These are phyloP conservation scores for Apophysomyces ossiformis DNA, from an alignment of 371 early-diverging fungal genomes.

Conservation along the genomic window DNA sequence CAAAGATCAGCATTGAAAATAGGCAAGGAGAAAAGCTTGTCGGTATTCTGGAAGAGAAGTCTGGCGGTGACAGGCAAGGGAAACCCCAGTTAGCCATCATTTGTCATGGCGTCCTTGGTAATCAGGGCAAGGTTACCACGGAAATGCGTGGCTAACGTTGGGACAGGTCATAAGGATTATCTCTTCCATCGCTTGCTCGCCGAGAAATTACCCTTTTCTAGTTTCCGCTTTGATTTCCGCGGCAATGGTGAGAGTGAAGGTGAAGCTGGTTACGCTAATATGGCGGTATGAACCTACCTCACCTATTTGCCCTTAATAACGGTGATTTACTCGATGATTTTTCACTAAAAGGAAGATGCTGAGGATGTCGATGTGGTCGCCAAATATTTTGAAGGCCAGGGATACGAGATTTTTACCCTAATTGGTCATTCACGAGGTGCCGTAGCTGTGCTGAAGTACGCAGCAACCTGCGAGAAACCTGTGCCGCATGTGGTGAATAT, in stretches of 20 bases:
- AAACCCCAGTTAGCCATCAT: constrained; percentile 20
- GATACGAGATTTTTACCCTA: constrained; percentile 54
- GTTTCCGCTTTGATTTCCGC: constrained; percentile 57
- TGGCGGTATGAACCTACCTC: constrained; percentile 23
- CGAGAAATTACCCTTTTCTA: constrained; percentile 45
- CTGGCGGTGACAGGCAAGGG: not conserved
- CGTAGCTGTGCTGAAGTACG: constrained; percentile 53
- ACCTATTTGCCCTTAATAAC: not conserved
- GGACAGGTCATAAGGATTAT: constrained; percentile 53
- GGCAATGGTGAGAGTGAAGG: constrained; percentile 59
- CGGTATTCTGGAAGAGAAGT: constrained; percentile 24
- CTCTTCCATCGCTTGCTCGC: constrained; percentile 54
- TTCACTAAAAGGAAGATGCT: constrained; percentile 34
- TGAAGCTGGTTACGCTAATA: constrained; percentile 43
- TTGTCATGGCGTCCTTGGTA: constrained; percentile 36
- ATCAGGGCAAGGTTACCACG: not conserved
- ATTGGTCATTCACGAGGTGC: constrained; percentile 56
- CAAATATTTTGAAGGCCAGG: constrained; percentile 47
- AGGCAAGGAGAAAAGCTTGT: constrained; percentile 16
- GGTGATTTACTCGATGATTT: too few relatives aligned
- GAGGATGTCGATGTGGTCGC: constrained; percentile 52
- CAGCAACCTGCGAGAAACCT: constrained; percentile 40
- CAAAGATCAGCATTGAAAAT: constrained; percentile 19
- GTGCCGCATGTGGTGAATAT: constrained; percentile 48
- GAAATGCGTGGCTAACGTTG: not conserved